Base-by-base conservation (phyloP, 352 stramenopile genomes). In the Pythium chondricola region DNA sequence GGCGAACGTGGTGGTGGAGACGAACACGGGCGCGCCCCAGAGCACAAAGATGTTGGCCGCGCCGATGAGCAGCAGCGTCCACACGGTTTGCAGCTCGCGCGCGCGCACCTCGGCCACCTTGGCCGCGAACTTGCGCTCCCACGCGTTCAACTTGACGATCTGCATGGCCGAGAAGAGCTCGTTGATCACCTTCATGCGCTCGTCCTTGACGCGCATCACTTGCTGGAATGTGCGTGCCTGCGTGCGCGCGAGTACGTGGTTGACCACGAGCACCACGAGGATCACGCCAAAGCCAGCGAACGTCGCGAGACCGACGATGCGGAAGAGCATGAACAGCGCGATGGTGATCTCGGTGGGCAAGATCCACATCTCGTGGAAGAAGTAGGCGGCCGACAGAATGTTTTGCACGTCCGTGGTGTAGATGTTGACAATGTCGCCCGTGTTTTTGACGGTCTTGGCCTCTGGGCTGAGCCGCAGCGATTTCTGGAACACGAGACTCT, bases 101-200 rank as follows among this genome's bases (percentile, higher is more conserved):
- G 45, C 63, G 17, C 71, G 61, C 6, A 64, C 63, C 14, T 69
- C 56, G 4, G 48, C 31, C 27, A 82, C 52, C 6, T 95, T 83
- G 16, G 77, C 83, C 4, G 71, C 71, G 62, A 98, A 97, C 26
- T 92, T 85, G 40, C 63, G 51, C 62, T 98, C 95, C 89, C 88
- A 98, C 8, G 88, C 87, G 67, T 97, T 95, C 43, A 98, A 85
- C 59, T 98, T 98, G 60, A 98, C 92, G 46, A 97, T 94, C 41
- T 90, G 77, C 59, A 98, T 97, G 25, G 74, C 71, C 20, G 61
- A 66, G 24, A 92, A 73, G 37, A 90, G 71, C 29, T 88, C 74
- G 17, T 63, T 71, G 24, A 83, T 48, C 7, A 85, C 63, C 22
- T 66, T 70, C 48, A 85, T 69, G 21, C 79, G 74, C 46, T 69